Evolutionary conservation across 228 moss, liverwort and hornwort species (phyloP), one percentile per base, ranked within the genome.

Genomic region (Sphagnum magellanicum): DNA sequence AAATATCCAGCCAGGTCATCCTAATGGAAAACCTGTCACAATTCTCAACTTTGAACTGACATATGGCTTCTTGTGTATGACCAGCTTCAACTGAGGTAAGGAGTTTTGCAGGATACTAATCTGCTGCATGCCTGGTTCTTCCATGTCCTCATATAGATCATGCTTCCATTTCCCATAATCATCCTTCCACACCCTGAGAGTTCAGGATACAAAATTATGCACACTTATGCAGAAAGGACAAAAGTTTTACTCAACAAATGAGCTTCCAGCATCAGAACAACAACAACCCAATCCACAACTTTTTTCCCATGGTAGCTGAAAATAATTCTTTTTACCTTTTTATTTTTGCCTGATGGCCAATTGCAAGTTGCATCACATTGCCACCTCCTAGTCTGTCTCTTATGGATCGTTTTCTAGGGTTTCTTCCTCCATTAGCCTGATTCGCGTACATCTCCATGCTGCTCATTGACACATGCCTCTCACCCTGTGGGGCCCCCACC

Each of bases 381-480:
- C 65, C 65, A 32, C 79, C 69, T 67, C 91, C 93, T 51, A 93
- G 75, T 47, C 91, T 82, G 69, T 93, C 93, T 70, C 85, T 91
- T 48, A 93, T 83, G 48, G 93, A 86, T 59, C 91, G 83, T 67
- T 91, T 91, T 79, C 79, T 80, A 47, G 53, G 69, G 68, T 71
- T 81, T 61, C 83, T 78, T 50, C 79, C 85, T 68, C 83, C 87
- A 75, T 85, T 89, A 14, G 89, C 72, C 64, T 87, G 89, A 80
- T 93, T 91, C 49, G 93, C 89, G 77, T 93, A 93, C 93, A 93
- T 89, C 67, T 91, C 85, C 32, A 32, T 32, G 73, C 83, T 87
- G 57, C 87, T 80, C 68, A 79, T 83, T 63, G 81, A 74, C 67
- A 81, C 79, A 49, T 81, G 81, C 72, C 85, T 85, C 69, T 77